phyloP scores from a whole-genome alignment of 352 stramenopile species.

The Saprolegnia diclina region DNA sequence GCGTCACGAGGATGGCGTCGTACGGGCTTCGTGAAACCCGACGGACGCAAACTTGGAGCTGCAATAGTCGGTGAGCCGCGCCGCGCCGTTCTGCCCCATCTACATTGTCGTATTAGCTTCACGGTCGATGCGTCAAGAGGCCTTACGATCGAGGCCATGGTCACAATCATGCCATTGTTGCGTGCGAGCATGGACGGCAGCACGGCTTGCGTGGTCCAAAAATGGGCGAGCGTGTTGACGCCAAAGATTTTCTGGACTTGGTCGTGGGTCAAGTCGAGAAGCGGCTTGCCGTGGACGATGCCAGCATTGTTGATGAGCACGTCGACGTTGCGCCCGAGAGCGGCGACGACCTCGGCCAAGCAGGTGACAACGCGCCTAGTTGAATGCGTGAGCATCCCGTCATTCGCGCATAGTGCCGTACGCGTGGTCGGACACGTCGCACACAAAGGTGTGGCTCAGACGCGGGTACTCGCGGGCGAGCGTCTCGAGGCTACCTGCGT shows the following conservation, averaged over 20 bases:
- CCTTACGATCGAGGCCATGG: slow-evolving; percentile 60
- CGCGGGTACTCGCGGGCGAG: neutral
- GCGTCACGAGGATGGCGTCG: slow-evolving; percentile 27
- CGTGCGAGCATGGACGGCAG: slow-evolving; percentile 61
- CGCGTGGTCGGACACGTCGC: slow-evolving; percentile 57
- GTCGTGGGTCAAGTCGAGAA: slow-evolving; percentile 37
- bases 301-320: slow-evolving; percentile 63
- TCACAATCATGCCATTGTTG: slow-evolving; percentile 47
- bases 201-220: slow-evolving; percentile 58
- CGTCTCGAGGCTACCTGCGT: neutral
- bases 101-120: slow-evolving; percentile 14
- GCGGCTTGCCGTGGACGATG: slow-evolving; percentile 39
- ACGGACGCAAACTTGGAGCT: slow-evolving; percentile 68
- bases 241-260: slow-evolving; percentile 50
- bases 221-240: slow-evolving; percentile 67
- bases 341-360: slow-evolving; percentile 31
- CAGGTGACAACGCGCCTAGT: slow-evolving; percentile 37
- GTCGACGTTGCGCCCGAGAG: slow-evolving; percentile 40
- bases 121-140: neutral
- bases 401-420: slow-evolving; percentile 38
- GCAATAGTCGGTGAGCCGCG: slow-evolving; percentile 66
- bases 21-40: slow-evolving; percentile 65
- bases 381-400: slow-evolving; percentile 29
- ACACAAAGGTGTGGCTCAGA: slow-evolving; percentile 33
- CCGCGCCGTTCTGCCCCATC: slow-evolving; percentile 65